A percentile compares a stretch with the other conserved stretches of the same genome.
These are phyloP conservation scores for Flaveria brownii DNA, from an alignment of 129 eudicot species.

Conservation along the genomic window DNA sequence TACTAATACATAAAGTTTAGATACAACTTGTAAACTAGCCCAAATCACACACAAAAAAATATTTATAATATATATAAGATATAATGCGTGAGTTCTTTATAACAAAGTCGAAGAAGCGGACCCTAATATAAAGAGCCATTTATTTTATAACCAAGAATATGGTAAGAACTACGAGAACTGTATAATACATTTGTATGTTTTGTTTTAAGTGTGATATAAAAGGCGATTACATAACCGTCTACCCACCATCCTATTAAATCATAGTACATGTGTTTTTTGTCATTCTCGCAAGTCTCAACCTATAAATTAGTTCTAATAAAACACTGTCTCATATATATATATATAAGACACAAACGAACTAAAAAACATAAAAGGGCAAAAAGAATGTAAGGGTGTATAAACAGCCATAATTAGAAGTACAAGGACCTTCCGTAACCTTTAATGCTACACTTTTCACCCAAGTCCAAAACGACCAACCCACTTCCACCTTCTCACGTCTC, in stretches of 20 bases:
- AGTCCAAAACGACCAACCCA: constrained; percentile 23
- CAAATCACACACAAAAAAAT: neutral
- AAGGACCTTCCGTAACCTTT: constrained; percentile 11
- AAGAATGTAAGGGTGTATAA: neutral
- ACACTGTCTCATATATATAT: too few species aligned
- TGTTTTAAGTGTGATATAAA: too few species aligned
- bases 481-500: constrained; percentile 19
- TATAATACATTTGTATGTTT: too few species aligned
- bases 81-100: neutral
- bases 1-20: neutral
- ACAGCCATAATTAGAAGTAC: neutral
- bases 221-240: too few species aligned
- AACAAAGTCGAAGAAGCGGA: neutral
- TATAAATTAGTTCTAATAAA: too few species aligned
- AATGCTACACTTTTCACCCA: constrained; percentile 14
- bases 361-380: neutral
- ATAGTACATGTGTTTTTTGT: too few species aligned
- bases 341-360: too few species aligned
- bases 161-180: too few species aligned
- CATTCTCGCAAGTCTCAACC: too few species aligned
- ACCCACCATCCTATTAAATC: too few species aligned
- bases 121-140: neutral
- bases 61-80: neutral
- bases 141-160: too few species aligned
- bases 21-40: neutral